These are phyloP conservation scores for Pythium pyrilobum DNA, from an alignment of 352 stramenopile species.

Conservation along the genomic window DNA sequence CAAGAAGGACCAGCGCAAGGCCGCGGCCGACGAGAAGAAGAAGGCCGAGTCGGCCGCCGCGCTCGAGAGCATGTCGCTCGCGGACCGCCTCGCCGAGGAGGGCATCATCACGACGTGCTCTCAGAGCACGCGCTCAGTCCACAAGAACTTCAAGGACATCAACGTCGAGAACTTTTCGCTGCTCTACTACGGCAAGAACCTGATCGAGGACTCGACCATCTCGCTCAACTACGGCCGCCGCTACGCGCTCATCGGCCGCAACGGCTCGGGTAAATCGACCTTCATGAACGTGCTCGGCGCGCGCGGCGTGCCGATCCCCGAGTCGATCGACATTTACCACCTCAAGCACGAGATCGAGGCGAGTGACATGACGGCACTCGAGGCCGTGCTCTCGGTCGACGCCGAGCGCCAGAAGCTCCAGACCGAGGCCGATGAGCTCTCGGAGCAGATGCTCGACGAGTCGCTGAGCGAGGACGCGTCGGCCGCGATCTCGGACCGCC, in stretches of 20 bases:
- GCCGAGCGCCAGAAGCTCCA: conserved; percentile 92
- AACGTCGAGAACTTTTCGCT: conserved; percentile 97
- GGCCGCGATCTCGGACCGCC: conserved; percentile 82
- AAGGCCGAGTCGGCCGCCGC: conserved; percentile 55
- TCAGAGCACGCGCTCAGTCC: conserved; percentile 84
- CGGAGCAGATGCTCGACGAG: conserved; percentile 88
- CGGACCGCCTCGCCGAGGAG: conserved; percentile 89
- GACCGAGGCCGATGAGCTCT: conserved; percentile 89
- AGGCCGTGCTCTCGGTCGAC: conserved; percentile 94
- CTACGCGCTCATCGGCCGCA: conserved; percentile 96
- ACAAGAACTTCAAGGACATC: conserved; percentile 97
- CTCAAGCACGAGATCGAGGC: conserved; percentile 96
- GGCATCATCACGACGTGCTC: conserved; percentile 97
- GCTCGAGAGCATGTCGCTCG: conserved; percentile 65
- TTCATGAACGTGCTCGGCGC: conserved; percentile 97
- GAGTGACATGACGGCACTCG: conserved; percentile 91
- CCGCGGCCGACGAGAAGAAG: conserved; percentile 74
- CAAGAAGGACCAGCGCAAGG: conserved; percentile 79
- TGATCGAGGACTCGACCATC: conserved; percentile 96
- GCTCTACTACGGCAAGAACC: conserved; percentile 93
- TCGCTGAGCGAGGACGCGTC: conserved; percentile 84
- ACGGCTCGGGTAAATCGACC: conserved; percentile 95
- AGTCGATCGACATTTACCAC: conserved; percentile 96
- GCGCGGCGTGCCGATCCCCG: conserved; percentile 91
- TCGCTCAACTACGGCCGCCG: conserved; percentile 97